Percentiles rank a stretch among this genome's conserved stretches.
These are phyloP conservation scores for Ophiocordyceps unilateralis DNA, from an alignment of 2,329 filamentous ascomycete genomes.

Conservation along the genomic window DNA sequence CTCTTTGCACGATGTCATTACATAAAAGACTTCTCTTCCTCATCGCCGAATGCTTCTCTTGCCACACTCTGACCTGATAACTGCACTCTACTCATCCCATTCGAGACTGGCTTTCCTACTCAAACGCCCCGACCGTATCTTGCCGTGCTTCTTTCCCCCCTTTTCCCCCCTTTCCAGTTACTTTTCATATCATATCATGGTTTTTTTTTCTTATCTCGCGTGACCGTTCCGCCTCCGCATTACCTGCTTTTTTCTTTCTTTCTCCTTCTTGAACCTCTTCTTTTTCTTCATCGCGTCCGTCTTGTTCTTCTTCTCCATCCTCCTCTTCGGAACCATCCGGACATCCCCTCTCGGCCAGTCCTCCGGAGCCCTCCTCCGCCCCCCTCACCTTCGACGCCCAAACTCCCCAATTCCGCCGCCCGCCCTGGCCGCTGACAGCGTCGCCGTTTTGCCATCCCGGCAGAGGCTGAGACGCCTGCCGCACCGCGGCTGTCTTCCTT, in stretches of 20 bases:
- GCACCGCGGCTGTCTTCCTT: slow-evolving; percentile 18
- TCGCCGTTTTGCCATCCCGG: slow-evolving; percentile 13
- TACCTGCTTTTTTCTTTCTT: background rate
- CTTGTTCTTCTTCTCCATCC: background rate
- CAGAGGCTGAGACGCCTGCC: slow-evolving; percentile 12
- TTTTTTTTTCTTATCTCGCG: background rate
- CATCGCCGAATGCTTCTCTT: slow-evolving; percentile 1
- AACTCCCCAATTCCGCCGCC: slow-evolving; percentile 6
- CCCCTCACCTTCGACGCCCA: slow-evolving; percentile 5
- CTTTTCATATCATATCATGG: background rate
- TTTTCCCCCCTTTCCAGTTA: background rate
- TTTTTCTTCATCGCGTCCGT: background rate
- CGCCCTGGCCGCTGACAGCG: slow-evolving; percentile 14
- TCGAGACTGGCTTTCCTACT: background rate
- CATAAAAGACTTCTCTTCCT: slow-evolving; percentile 16
- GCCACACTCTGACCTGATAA: background rate
- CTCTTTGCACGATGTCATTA: slow-evolving; percentile 18
- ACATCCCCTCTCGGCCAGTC: background rate
- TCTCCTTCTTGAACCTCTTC: background rate
- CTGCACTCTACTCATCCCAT: background rate
- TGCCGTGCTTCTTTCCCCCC: background rate
- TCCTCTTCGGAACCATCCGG: background rate
- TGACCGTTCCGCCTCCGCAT: background rate
- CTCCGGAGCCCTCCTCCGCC: background rate
- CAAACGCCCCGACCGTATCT: background rate